Conservation (phyloP, 2,329 filamentous ascomycete species). For the Nakataea oryzae region DNA sequence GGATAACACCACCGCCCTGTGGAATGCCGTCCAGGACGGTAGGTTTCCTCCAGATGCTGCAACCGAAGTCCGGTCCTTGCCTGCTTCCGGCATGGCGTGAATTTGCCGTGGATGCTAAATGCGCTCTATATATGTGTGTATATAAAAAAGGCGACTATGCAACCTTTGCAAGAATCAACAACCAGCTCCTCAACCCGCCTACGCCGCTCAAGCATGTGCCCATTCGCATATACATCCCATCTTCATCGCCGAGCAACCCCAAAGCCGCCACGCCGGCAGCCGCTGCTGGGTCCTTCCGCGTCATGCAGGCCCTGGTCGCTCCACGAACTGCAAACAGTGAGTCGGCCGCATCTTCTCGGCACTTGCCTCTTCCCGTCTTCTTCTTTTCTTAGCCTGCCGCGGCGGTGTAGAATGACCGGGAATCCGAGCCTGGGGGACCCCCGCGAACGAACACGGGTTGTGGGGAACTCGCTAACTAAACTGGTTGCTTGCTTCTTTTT, state of each 20-base stretch:
- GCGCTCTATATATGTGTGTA: not conserved
- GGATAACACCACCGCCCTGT: constrained; percentile 71
- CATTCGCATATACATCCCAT: constrained; percentile 74
- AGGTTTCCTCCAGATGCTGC: constrained; percentile 16
- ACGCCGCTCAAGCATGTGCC: constrained; percentile 74
- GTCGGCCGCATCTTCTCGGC: constrained; percentile 5
- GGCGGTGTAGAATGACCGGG: not conserved
- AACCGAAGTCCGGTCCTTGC: not conserved
- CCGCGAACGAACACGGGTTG: too few relatives aligned
- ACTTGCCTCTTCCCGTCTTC: not conserved
- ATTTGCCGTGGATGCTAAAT: not conserved
- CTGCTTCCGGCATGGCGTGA: not conserved
- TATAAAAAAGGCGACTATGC: constrained; percentile 61
- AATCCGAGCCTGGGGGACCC: too few relatives aligned
- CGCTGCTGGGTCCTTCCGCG: constrained; percentile 44
- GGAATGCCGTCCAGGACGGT: constrained; percentile 70
- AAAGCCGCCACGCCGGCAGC: constrained; percentile 15
- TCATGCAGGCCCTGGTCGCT: constrained; percentile 67
- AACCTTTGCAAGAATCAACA: constrained; percentile 65
- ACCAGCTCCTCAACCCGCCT: constrained; percentile 65
- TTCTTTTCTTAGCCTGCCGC: not conserved
- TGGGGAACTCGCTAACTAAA: not conserved
- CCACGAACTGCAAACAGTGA: constrained; percentile 27
- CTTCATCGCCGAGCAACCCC: constrained; percentile 35
- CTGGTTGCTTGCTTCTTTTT: not conserved